Evolutionary conservation across 2,329 filamentous ascomycete genomes (phyloP).

Genomic region (Hymenoscyphus fraxineus): DNA sequence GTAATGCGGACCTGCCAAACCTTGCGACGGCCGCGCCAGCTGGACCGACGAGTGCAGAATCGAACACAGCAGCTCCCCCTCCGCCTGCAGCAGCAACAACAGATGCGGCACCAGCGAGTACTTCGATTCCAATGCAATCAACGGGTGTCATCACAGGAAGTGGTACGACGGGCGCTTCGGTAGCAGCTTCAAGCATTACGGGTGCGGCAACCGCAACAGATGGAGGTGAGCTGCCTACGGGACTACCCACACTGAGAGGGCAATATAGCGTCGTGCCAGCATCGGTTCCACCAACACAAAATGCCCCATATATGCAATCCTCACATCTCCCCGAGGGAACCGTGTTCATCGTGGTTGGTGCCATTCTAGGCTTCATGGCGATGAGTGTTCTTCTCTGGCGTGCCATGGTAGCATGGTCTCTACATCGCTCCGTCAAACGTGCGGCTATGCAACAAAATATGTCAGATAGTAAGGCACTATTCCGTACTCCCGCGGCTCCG

Average conservation of each 20-base stretch:
- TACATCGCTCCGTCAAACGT: slow-evolving; percentile 85
- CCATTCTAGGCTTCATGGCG: slow-evolving; percentile 78
- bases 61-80: slow-evolving; percentile 20
- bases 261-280: slow-evolving; percentile 65
- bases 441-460: slow-evolving; percentile 73
- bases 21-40: slow-evolving; percentile 27
- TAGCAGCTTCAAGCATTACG: slow-evolving; percentile 9
- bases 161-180: slow-evolving; percentile 13
- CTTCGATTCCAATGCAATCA: slow-evolving; percentile 7
- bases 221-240: slow-evolving; percentile 17
- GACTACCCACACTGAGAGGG: slow-evolving; percentile 52
- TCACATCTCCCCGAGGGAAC: slow-evolving; percentile 85
- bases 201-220: slow-evolving; percentile 12
- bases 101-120: slow-evolving; percentile 5
- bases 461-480: slow-evolving; percentile 66
- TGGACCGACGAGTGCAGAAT: slow-evolving; percentile 14
- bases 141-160: slow-evolving; percentile 19
- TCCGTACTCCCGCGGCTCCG: slow-evolving; percentile 49
- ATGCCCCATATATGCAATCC: slow-evolving; percentile 88
- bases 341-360: slow-evolving; percentile 92
- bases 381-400: slow-evolving; percentile 85
- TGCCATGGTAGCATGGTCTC: slow-evolving; percentile 78
- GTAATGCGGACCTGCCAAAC: slow-evolving; percentile 19
- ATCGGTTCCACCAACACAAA: slow-evolving; percentile 74
- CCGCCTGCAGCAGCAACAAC: slow-evolving; percentile 2